Percentiles rank a stretch among this genome's conserved stretches.
Conservation (phyloP, 805 yeast species). For the Cyberlindnera nakhonratchasimensis region DNA sequence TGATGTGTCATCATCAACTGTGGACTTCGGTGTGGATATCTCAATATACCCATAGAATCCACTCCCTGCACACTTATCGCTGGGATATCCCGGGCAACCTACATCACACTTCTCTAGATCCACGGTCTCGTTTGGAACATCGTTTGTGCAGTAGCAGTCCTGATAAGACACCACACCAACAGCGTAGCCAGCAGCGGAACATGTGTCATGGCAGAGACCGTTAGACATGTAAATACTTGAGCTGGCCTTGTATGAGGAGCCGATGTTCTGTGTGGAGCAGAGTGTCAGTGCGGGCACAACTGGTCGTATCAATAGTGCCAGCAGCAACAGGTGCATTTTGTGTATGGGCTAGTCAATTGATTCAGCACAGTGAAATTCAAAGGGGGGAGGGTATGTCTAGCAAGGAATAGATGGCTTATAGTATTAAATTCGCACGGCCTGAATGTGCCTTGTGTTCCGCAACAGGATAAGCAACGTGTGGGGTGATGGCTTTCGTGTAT, state of each 20-base stretch:
- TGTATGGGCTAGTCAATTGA: too few species aligned
- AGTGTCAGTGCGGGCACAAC: constrained; percentile 10
- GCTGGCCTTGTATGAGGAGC: constrained; percentile 5
- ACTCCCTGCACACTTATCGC: constrained; percentile 36
- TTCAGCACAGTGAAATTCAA: too few species aligned
- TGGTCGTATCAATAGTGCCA: background rate
- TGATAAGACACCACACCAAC: constrained; percentile 45
- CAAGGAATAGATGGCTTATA: too few species aligned
- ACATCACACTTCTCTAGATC: constrained; percentile 31
- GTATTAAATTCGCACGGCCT: too few species aligned
- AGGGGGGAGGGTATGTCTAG: too few species aligned
- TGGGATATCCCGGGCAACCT: constrained; percentile 42
- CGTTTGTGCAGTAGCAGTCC: constrained; percentile 43
- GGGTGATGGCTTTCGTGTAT: too few species aligned
- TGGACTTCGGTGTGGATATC: constrained; percentile 5
- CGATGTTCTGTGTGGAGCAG: constrained; percentile 22
- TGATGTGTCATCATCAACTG: constrained; percentile 11
- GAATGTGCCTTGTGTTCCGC: too few species aligned
- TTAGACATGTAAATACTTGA: constrained; percentile 33
- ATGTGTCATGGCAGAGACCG: constrained; percentile 40
- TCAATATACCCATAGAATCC: constrained; percentile 42
- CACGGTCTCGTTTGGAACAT: constrained; percentile 37
- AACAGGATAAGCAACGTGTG: too few species aligned
- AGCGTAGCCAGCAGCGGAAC: constrained; percentile 31
- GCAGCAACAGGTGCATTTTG: background rate